A percentile compares a stretch with the other conserved stretches of the same genome.
phyloP scores from a whole-genome alignment of 305 asterid genomes.

The Andrographis paniculata region DNA sequence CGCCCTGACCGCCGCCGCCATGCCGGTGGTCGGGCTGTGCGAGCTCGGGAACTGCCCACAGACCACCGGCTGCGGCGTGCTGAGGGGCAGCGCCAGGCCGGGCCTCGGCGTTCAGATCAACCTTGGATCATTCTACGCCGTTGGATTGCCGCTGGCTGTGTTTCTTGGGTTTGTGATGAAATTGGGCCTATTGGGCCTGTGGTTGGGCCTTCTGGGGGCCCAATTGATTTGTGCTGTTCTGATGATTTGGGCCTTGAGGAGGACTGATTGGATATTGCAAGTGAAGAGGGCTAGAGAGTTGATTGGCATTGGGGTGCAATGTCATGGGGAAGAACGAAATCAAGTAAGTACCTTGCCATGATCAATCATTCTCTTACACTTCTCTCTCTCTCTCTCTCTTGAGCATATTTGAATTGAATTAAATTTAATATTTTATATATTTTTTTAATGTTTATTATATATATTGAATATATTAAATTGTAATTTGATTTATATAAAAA shows the following conservation, averaged over 20 bases:
- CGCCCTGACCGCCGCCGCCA: constrained; percentile 1
- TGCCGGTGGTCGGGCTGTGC: constrained; percentile 8
- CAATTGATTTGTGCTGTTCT: not conserved
- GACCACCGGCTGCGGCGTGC: constrained; percentile 5
- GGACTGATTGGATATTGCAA: constrained; percentile 1
- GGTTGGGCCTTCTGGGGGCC: constrained; percentile 6
- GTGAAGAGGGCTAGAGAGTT: not conserved
- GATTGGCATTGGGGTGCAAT: not conserved
- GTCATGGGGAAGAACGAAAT: not conserved
- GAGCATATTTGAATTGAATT: no score
- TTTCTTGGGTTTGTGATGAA: not conserved
- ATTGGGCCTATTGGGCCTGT: constrained; percentile 1
- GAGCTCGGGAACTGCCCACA: constrained; percentile 9
- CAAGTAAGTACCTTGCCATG: not conserved
- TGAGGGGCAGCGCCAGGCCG: constrained; percentile 7
- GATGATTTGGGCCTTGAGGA: not conserved
- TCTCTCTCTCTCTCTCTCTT: no score
- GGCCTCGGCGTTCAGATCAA: not conserved
- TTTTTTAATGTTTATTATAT: no score
- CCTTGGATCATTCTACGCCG: not conserved
- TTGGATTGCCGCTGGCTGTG: constrained; percentile 6
- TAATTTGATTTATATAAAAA: no score
- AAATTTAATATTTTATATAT: no score
- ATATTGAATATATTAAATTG: no score
- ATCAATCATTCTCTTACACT: not conserved